Conservation (phyloP, 106 monocot species). For the Amphibolis antarctica region DNA sequence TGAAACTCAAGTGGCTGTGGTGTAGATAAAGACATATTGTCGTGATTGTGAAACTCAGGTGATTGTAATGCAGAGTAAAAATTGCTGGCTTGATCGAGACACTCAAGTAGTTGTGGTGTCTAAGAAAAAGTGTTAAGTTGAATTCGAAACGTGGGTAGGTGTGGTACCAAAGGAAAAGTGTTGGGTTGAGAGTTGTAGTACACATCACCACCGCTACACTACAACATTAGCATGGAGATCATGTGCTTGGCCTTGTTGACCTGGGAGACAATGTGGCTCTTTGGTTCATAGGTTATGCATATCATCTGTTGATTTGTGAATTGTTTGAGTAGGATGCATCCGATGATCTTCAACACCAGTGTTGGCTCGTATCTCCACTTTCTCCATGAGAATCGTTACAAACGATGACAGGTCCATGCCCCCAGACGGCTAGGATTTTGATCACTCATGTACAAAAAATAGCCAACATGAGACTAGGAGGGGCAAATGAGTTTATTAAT, state of each 20-base stretch:
- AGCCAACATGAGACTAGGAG: too few species aligned
- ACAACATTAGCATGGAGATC: constrained; percentile 7
- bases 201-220: constrained; percentile 8
- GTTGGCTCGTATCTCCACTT: constrained; percentile 43
- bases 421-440: too few species aligned
- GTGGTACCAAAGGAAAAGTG: background rate
- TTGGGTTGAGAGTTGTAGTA: constrained; percentile 2
- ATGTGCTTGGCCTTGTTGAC: constrained; percentile 36
- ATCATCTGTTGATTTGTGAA: constrained; percentile 35
- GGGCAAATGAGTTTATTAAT: too few species aligned
- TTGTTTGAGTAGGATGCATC: constrained; percentile 38
- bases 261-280: constrained; percentile 24
- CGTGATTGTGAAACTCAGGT: too few species aligned
- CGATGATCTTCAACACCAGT: constrained; percentile 40
- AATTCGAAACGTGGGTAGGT: too few species aligned
- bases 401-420: constrained; percentile 49
- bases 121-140: too few species aligned
- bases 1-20: too few species aligned
- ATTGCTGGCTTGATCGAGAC: too few species aligned
- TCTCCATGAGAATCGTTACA: constrained; percentile 30
- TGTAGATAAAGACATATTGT: too few species aligned
- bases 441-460: too few species aligned
- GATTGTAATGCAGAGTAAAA: too few species aligned
- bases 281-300: constrained; percentile 41
- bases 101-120: too few species aligned